Conservation (phyloP, 2,329 filamentous ascomycete species). For the Dothideomycetidae sp. region DNA sequence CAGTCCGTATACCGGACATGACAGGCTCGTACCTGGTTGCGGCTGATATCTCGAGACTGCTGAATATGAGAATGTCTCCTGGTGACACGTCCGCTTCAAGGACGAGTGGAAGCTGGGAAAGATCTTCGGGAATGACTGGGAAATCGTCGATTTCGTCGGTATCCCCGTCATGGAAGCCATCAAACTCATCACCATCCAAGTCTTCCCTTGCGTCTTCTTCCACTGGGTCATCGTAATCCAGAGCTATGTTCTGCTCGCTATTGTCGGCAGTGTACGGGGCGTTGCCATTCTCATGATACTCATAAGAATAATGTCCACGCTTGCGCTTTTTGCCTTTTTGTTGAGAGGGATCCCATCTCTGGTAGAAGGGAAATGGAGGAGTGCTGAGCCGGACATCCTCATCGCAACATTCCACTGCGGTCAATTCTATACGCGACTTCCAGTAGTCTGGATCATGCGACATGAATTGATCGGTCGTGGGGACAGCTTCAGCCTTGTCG, state of each 20-base stretch:
- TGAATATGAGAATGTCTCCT: constrained; percentile 57
- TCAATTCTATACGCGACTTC: constrained; percentile 58
- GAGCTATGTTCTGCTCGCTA: constrained; percentile 19
- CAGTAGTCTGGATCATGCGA: constrained; percentile 48
- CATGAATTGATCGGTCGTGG: constrained; percentile 20
- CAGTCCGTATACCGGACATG: constrained; percentile 49
- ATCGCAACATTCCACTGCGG: constrained; percentile 73
- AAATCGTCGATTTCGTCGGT: constrained; percentile 42
- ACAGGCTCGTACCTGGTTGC: constrained; percentile 53
- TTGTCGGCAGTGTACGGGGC: constrained; percentile 20
- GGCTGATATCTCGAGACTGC: constrained; percentile 46
- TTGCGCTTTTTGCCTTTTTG: constrained; percentile 32
- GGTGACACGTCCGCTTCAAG: constrained; percentile 33
- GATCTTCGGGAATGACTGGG: constrained; percentile 45
- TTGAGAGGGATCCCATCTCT: constrained; percentile 70
- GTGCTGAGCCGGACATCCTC: constrained; percentile 52
- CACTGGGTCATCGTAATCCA: constrained; percentile 32
- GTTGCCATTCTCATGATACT: constrained; percentile 23
- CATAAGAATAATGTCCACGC: constrained; percentile 29
- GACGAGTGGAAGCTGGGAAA: constrained; percentile 40
- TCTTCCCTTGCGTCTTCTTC: constrained; percentile 15
- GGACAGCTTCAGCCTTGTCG: constrained; percentile 10
- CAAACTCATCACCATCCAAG: constrained; percentile 15
- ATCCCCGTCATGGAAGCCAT: constrained; percentile 22
- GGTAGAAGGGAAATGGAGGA: constrained; percentile 79